phyloP scores from a whole-genome alignment of 202 grass and related monocot species.

The Cymbopogon flexuosus region DNA sequence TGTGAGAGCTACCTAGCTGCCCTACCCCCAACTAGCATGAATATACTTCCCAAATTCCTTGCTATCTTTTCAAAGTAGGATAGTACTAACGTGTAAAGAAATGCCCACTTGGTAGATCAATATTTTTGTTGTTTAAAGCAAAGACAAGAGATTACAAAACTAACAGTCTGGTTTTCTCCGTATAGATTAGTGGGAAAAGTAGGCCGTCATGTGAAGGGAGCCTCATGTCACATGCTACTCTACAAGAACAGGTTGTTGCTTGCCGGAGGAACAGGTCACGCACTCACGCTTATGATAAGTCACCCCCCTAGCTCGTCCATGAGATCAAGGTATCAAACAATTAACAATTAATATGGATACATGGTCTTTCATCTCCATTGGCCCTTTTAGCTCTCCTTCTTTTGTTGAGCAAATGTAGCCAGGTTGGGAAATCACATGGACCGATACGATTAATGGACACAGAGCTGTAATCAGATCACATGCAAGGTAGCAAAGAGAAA shows the following conservation, averaged over 20 bases:
- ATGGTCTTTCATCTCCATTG: slow-evolving; percentile 4
- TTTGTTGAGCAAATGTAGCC: slow-evolving; percentile 31
- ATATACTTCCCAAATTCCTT: slow-evolving; percentile 45
- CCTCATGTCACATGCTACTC: slow-evolving; percentile 51
- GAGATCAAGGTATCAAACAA: slow-evolving; percentile 31
- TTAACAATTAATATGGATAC: background rate
- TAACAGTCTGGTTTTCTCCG: slow-evolving; percentile 33
- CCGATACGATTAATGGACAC: slow-evolving; percentile 18
- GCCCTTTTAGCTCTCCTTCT: slow-evolving; percentile 28
- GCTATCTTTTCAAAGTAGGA: slow-evolving; percentile 38
- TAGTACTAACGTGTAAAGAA: slow-evolving; percentile 2
- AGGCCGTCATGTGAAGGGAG: slow-evolving; percentile 55
- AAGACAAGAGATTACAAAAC: slow-evolving; percentile 47
- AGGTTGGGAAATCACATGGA: slow-evolving; percentile 61
- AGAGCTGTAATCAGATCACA: slow-evolving; percentile 37
- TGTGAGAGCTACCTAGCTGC: slow-evolving; percentile 20
- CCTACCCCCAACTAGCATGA: slow-evolving; percentile 40
- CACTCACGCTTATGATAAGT: slow-evolving; percentile 34
- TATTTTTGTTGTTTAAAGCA: slow-evolving; percentile 46
- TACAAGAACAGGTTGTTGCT: slow-evolving; percentile 56
- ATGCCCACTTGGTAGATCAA: slow-evolving; percentile 28
- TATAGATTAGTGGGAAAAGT: slow-evolving; percentile 42
- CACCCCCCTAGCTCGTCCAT: background rate
- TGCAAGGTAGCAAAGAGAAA: background rate
- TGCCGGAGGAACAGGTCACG: slow-evolving; percentile 52